A percentile compares a stretch with the other conserved stretches of the same genome.
Conservation (phyloP, 75 land plant genomes). For the Cunninghamia lanceolata region DNA sequence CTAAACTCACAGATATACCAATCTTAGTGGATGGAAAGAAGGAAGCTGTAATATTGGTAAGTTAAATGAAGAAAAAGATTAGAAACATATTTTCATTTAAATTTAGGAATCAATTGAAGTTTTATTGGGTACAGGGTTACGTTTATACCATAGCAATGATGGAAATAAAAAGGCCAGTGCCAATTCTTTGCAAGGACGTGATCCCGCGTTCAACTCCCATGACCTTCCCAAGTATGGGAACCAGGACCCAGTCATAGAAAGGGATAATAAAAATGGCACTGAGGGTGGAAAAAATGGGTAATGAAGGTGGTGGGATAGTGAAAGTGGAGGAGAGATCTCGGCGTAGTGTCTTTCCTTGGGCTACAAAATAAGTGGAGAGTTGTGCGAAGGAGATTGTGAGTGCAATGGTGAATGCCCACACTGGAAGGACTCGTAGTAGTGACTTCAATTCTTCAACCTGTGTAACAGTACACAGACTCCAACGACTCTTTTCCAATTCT, state of each 20-base stretch:
- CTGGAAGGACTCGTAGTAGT: conserved; percentile 39
- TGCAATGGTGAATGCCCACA: conserved; percentile 46
- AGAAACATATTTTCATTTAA: too few species aligned
- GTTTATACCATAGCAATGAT: conserved; percentile 28
- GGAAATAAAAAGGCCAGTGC: conserved; percentile 45
- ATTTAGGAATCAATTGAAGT: background rate
- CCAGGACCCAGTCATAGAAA: conserved; percentile 39
- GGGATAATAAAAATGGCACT: conserved; percentile 43
- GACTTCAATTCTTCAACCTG: conserved; percentile 67
- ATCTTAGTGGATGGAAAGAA: too few species aligned
- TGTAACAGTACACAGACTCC: conserved; percentile 56
- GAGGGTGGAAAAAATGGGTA: conserved; percentile 35
- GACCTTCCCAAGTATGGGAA: conserved; percentile 28
- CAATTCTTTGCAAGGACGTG: conserved; percentile 55
- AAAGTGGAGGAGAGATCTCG: conserved; percentile 27
- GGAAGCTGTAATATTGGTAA: too few species aligned
- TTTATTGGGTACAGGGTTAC: background rate
- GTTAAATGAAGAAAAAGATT: too few species aligned
- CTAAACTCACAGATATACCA: too few species aligned
- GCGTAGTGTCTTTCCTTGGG: conserved; percentile 38
- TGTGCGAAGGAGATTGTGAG: conserved; percentile 39
- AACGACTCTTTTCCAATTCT: conserved; percentile 18
- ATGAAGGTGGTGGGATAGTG: conserved; percentile 44
- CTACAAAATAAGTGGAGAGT: conserved; percentile 41
- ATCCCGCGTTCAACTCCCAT: conserved; percentile 44